Evolutionary conservation across 495 filamentous ascomycete species (phyloP).

Genomic region (Tuber magnatum): DNA sequence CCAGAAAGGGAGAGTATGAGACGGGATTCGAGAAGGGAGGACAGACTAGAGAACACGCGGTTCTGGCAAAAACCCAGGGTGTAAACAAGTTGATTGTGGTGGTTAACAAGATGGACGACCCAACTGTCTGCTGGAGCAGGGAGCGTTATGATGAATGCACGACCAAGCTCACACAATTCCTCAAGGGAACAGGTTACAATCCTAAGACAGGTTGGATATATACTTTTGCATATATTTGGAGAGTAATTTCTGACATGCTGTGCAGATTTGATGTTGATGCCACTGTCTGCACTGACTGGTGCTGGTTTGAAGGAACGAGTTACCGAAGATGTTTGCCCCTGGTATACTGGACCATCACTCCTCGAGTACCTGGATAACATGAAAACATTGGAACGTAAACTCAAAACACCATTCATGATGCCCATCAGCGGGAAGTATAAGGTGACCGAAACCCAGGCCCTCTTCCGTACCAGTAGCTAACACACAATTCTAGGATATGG

Average conservation of each 20-base stretch:
- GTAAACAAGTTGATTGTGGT: slow-evolving; percentile 88
- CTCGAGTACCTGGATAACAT: slow-evolving; percentile 89
- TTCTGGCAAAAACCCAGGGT: slow-evolving; percentile 95
- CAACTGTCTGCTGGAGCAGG: slow-evolving; percentile 90
- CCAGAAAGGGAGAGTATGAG: slow-evolving; percentile 97
- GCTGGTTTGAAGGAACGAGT: slow-evolving; percentile 82
- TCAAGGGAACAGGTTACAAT: slow-evolving; percentile 88
- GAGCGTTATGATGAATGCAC: slow-evolving; percentile 88
- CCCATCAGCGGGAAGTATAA: slow-evolving; percentile 89
- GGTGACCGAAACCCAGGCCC: slow-evolving; percentile 5
- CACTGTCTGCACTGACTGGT: slow-evolving; percentile 81
- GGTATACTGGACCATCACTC: slow-evolving; percentile 87
- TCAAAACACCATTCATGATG: slow-evolving; percentile 99
- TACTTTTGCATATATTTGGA: neutral
- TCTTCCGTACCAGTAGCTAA: neutral
- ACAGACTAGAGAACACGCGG: slow-evolving; percentile 93
- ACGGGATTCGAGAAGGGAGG: slow-evolving; percentile 99
- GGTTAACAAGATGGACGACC: slow-evolving; percentile 98
- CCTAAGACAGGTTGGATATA: slow-evolving; percentile 54
- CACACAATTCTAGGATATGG: slow-evolving; percentile 60
- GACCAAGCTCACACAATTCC: slow-evolving; percentile 75
- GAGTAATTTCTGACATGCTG: slow-evolving; percentile 12
- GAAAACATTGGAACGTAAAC: slow-evolving; percentile 84
- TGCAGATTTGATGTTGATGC: slow-evolving; percentile 83
- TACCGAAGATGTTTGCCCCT: slow-evolving; percentile 64